Evolutionary conservation across 257 asterid genomes (phyloP), one percentile per base, ranked within the genome.

Genomic region (Solanum habrochaites): DNA sequence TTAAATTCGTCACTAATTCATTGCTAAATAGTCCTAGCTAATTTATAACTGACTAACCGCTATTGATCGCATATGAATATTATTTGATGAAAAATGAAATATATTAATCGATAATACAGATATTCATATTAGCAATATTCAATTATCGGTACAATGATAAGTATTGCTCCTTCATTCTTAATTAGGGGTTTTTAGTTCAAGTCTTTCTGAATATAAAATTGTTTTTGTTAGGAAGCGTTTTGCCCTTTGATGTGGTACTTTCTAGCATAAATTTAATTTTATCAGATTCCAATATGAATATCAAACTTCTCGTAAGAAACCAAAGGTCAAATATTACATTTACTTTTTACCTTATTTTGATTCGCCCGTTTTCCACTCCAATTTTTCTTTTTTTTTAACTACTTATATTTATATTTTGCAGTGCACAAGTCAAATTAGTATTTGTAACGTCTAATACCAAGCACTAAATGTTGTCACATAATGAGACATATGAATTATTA

Each of bases 201-300:
- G 10, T 52, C 10, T 52, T 9, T 3, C 10, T 16, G 20, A 1
- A 9, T 52, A 16, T 10, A 7, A 1, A 52, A 4, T 52, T 9
- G 0, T 9, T 1, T 52, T 52, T 18, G n/a, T 16, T 52, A 52
- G 0, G 10, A 4, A 52, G 23, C 3, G 0, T 16, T 18, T 52
- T 16, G 2, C 0, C 10, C 10, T 32, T 0, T 9, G 16, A 52
- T 6, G 0, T 16, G 35, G 5, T 32, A 32, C 35, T 32, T 32
- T 32, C 35, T 32, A 32, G 35, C 35, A 32, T 0, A 32, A 32
- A 32, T 32, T 32, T 32, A 3, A 32, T 32, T 32, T 32, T 32
- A 32, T 32, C 35, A 3, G 35, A 4, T 32, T 32, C 35, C 35
- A 1, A 32, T 1, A 32, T 32, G 35, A 32, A 32, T 32, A 32